Base-by-base conservation (phyloP, 345 rosid species). In the Noccaea caerulescens region DNA sequence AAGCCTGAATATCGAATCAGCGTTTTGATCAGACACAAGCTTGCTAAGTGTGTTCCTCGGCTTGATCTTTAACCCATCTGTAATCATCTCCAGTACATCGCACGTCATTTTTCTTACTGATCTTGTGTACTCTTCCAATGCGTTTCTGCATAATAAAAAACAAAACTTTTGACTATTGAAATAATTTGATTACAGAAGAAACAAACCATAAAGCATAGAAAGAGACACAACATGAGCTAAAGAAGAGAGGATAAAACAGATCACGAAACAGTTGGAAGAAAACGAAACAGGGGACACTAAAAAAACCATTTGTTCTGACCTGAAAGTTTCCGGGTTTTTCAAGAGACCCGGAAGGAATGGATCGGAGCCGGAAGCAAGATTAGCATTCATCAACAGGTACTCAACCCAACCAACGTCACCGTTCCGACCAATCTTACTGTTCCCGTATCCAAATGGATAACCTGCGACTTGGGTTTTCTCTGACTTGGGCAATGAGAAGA, bases 341-440 rank as follows among this genome's bases (percentile, higher is more conserved):
- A 41, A 65, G 13, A 77, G 77, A 70, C 75, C 27, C 47, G 81
- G 47, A 46, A 80, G 72, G 7, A 68, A 13, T 30, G 52, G 61
- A 13, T 33, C 63, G 37, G 71, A 69, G 43, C 20, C 60, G 13
- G 78, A 62, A 30, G 68, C 81, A 27, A 79, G 59, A 58, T 79
- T 81, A 59, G 86, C 70, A 54, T 81, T 81, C 55, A 92, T 82
- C 58, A 92, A 81, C 59, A 92, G 83, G 68, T 75, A 81, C 50
- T 89, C 98, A 43, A 92, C 80, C 94, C 93, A 86, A 16, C 98
- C 98, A 13, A 87, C 80, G 63, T 92, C 96, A 14, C 91, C 96
- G 14, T 84, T 88, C 0, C 27, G 71, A 23, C 98, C 98, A 66
- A 92, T 92, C 55, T 81, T 75, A 43, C 75, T 84, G 79, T 63